phyloP scores from a whole-genome alignment of 2,329 filamentous ascomycete species.

The Cordyceps militaris region DNA sequence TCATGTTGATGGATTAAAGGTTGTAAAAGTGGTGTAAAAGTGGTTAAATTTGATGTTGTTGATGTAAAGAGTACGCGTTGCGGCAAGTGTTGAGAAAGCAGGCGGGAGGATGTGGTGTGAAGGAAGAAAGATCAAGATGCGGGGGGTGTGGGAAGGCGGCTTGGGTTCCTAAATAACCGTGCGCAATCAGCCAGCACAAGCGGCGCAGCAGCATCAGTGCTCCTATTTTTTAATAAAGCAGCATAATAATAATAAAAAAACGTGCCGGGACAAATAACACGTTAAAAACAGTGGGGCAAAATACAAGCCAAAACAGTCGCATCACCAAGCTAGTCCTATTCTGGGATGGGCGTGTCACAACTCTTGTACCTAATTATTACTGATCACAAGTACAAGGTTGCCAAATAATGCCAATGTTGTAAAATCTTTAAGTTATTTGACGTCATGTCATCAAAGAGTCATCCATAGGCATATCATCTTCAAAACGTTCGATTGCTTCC shows the following conservation, averaged over 20 bases:
- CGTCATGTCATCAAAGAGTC: conserved; percentile 55
- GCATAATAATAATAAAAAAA: not conserved
- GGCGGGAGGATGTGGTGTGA: conserved; percentile 16
- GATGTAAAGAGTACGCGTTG: conserved; percentile 19
- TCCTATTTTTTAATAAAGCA: not conserved
- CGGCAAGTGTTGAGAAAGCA: conserved; percentile 14
- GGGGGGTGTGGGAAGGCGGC: conserved; percentile 22
- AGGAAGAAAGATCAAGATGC: conserved; percentile 17
- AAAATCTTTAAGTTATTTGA: conserved; percentile 20
- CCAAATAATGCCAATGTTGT: too few species aligned
- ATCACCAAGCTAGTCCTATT: conserved; percentile 2
- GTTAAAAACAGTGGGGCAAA: not conserved
- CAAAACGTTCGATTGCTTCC: conserved; percentile 88
- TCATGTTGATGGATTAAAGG: conserved; percentile 45
- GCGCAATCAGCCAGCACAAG: conserved; percentile 33
- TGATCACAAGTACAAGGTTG: too few species aligned
- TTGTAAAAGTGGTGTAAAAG: conserved; percentile 16
- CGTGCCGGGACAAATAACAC: not conserved
- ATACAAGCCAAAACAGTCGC: not conserved
- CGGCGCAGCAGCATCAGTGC: conserved; percentile 18
- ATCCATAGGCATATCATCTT: conserved; percentile 68
- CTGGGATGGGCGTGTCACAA: conserved; percentile 1
- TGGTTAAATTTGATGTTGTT: conserved; percentile 20
- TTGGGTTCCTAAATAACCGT: conserved; percentile 30
- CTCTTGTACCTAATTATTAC: not conserved